Percentiles rank a stretch among this genome's conserved stretches.
Evolutionary conservation across 352 stramenopile genomes (phyloP).

Genomic region (Chloridella minuta): DNA sequence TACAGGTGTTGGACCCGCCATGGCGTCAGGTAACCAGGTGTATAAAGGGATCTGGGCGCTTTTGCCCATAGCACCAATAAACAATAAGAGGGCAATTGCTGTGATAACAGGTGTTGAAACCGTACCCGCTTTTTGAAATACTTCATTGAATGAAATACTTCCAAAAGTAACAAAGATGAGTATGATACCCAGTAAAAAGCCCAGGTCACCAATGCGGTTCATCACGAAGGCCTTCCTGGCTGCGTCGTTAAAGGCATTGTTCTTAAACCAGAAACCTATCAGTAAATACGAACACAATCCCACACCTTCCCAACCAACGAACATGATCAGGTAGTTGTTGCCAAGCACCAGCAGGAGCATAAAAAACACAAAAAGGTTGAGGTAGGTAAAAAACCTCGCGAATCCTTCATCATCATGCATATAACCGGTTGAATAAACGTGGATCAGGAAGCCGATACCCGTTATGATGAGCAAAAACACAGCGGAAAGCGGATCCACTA

Average conservation of each 20-base stretch:
- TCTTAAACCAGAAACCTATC: no score
- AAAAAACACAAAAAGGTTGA: slow-evolving; percentile 20
- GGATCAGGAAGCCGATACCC: slow-evolving; percentile 20
- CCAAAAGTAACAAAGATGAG: no score
- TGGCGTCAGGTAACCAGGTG: slow-evolving; percentile 25
- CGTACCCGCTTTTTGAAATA: no score
- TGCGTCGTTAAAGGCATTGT: no score
- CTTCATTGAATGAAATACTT: no score
- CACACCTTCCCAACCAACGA: no score
- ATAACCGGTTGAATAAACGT: slow-evolving; percentile 23
- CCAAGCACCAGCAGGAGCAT: not conserved
- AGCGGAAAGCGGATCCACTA: slow-evolving; percentile 26
- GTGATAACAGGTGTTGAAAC: no score
- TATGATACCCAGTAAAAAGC: no score
- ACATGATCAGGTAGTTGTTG: no score
- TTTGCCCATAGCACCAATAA: slow-evolving; percentile 25
- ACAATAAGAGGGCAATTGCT: slow-evolving; percentile 24
- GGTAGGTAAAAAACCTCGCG: slow-evolving; percentile 23
- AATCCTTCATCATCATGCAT: slow-evolving; percentile 17
- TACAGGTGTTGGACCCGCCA: slow-evolving; percentile 24
- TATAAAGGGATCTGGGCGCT: slow-evolving; percentile 23
- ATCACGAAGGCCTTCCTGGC: no score
- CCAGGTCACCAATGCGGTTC: no score
- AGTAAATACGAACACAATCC: no score
- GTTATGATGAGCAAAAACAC: slow-evolving; percentile 20